Evolutionary conservation across 2,329 filamentous ascomycete species (phyloP), one percentile per base, ranked within the genome.

Genomic region (Pseudocercospora fuligena): DNA sequence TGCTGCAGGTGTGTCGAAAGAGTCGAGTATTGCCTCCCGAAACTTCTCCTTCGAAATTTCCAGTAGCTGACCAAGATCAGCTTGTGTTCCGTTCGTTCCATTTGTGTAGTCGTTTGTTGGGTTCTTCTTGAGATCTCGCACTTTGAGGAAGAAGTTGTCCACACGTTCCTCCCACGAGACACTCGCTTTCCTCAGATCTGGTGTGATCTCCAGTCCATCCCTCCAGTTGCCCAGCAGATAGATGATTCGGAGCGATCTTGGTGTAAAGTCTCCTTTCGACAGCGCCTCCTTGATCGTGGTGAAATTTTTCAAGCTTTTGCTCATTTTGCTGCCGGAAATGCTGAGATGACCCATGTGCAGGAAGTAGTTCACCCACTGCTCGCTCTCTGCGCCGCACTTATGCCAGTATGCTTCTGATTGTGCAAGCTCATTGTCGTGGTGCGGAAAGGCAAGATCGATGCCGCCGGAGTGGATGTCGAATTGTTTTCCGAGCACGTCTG

Each of bases 391-490:
- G 53, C 77, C 78, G 16, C 76, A 74, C 25, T 78, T 74, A 61
- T 81, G 78, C 86, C 87, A 96, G 78, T 92, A 94, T n/a, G 92
- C 93, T 78, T 96, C 93, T 70, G 90, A 93, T 79, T 97, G 93
- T 0, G 93, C 93, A 71, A 97, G 81, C 78, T 97, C 94, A 73
- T 97, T 97, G 78, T 95, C 94, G 79, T 94, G 94, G 78, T 97
- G 94, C 0, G 94, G 93, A 79, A 97, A 97, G 0, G 90, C 90
- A 61, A 98, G 85, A 78, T 98, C 94, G 67, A 97, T 91, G 65
- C 94, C 94, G 29, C 94, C 94, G 23, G 92, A 96, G 79, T 97
- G 94, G 62, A 97, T 92, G 78, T 98, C 94, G 84, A 98, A 93
- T 68, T 90, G 86, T 29, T 89, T 85, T 5, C 94, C 94, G 1